Percentiles rank a stretch among this genome's conserved stretches.
phyloP scores from a whole-genome alignment of 129 eudicot species.

The Smallanthus sonchifolius region DNA sequence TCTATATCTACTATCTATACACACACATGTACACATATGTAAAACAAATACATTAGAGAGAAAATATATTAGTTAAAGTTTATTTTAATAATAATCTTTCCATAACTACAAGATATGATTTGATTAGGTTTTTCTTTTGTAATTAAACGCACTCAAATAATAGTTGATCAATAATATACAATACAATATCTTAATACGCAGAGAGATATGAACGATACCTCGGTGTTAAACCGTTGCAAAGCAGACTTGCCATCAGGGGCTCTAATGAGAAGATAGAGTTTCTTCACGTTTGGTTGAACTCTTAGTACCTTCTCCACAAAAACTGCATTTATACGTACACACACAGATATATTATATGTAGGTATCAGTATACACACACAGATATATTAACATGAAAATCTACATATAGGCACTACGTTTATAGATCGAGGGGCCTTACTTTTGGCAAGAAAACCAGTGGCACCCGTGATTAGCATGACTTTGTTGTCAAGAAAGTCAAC shows the following conservation, averaged over 20 bases:
- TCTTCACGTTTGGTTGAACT: conserved; percentile 24
- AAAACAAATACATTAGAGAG: too few species aligned
- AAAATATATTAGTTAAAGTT: too few species aligned
- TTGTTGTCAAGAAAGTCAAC: not conserved
- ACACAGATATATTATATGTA: not conserved
- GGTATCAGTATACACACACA: not conserved
- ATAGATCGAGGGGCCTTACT: not conserved
- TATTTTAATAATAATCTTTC: too few species aligned
- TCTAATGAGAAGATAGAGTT: conserved; percentile 69
- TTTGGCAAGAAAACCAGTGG: conserved; percentile 6
- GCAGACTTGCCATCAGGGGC: conserved; percentile 64
- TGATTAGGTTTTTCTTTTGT: too few species aligned
- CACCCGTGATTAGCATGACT: not conserved
- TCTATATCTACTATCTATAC: too few species aligned
- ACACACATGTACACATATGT: too few species aligned
- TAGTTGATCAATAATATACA: too few species aligned
- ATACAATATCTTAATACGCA: too few species aligned
- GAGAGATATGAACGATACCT: not conserved
- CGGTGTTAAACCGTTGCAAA: conserved; percentile 12
- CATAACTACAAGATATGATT: too few species aligned
- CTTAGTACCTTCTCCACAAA: conserved; percentile 53
- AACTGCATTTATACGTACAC: conserved; percentile 33
- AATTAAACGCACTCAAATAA: too few species aligned
- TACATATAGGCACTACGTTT: not conserved
- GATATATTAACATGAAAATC: not conserved